Conservation (phyloP, 352 stramenopile genomes). For the Aphanomyces stellatus region DNA sequence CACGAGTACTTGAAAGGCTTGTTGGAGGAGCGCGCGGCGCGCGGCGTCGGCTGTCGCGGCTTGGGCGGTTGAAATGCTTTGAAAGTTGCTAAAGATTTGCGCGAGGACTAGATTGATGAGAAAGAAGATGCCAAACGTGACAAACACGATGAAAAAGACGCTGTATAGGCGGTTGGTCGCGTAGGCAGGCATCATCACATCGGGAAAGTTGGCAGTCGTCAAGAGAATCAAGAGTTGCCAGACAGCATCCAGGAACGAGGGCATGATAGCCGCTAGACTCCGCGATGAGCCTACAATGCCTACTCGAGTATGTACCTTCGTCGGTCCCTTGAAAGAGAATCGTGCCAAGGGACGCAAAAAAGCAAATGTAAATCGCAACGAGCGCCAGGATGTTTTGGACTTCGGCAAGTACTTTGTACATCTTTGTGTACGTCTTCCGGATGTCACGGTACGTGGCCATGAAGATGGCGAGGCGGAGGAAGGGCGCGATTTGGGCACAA, state of each 20-base stretch:
- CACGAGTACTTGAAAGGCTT: slow-evolving; percentile 32
- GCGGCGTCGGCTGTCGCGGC: slow-evolving; percentile 25
- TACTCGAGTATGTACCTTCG: slow-evolving; percentile 29
- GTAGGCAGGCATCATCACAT: slow-evolving; percentile 73
- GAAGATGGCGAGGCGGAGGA: slow-evolving; percentile 6
- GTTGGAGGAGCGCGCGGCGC: slow-evolving; percentile 28
- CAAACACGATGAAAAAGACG: slow-evolving; percentile 65
- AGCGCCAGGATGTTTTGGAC: slow-evolving; percentile 13
- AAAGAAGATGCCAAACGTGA: slow-evolving; percentile 57
- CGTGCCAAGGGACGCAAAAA: slow-evolving; percentile 50
- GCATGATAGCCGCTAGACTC: slow-evolving; percentile 36
- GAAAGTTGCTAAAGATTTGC: slow-evolving; percentile 61
- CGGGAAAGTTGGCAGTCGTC: slow-evolving; percentile 72
- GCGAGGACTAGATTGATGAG: slow-evolving; percentile 75
- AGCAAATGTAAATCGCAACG: slow-evolving; percentile 37
- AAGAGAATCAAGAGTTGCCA: slow-evolving; percentile 58
- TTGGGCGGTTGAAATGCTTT: slow-evolving; percentile 22
- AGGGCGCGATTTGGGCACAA: background rate
- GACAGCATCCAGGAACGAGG: slow-evolving; percentile 36
- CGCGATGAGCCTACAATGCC: slow-evolving; percentile 32
- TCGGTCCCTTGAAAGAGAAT: slow-evolving; percentile 48
- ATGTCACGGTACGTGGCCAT: background rate
- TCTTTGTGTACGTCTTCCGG: background rate
- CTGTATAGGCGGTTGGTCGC: slow-evolving; percentile 29
- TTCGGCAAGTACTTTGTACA: slow-evolving; percentile 2